Evolutionary conservation across 306 rosid species (phyloP).

Genomic region (Trifolium pratense): DNA sequence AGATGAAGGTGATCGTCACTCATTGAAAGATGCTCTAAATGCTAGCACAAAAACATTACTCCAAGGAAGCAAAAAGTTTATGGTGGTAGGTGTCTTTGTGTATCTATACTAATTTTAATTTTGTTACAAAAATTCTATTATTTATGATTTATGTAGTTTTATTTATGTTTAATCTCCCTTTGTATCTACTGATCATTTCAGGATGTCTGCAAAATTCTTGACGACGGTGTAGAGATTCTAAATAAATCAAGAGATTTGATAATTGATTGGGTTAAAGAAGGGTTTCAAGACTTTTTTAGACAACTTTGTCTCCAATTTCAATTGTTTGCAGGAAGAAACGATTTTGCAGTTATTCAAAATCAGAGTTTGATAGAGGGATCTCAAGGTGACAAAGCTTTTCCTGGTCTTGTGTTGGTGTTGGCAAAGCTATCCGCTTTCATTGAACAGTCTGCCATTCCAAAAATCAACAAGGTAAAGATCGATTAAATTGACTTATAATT

Average conservation of each 20-base stretch:
- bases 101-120: background rate
- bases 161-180: too few species aligned
- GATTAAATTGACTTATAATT: slow-evolving; percentile 28
- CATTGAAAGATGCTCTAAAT: slow-evolving; percentile 69
- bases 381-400: slow-evolving; percentile 68
- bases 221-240: slow-evolving; percentile 62
- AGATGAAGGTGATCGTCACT: slow-evolving; percentile 55
- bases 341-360: slow-evolving; percentile 54
- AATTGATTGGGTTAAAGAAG: slow-evolving; percentile 86
- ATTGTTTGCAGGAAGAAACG: slow-evolving; percentile 64
- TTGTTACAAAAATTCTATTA: too few species aligned
- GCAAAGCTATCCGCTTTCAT: slow-evolving; percentile 80
- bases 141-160: too few species aligned
- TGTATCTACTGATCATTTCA: slow-evolving; percentile 37
- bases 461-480: slow-evolving; percentile 76
- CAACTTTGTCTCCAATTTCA: slow-evolving; percentile 70
- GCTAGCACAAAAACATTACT: slow-evolving; percentile 68
- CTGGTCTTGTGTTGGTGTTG: slow-evolving; percentile 80
- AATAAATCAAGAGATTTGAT: slow-evolving; percentile 62
- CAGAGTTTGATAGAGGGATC: slow-evolving; percentile 61
- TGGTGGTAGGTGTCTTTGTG: slow-evolving; percentile 59
- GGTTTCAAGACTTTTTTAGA: slow-evolving; percentile 79
- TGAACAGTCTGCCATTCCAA: slow-evolving; percentile 80
- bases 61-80: slow-evolving; percentile 71
- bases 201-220: slow-evolving; percentile 85